These are phyloP conservation scores for Rosa multiflora DNA, from an alignment of 306 rosid species.

Conservation along the genomic window DNA sequence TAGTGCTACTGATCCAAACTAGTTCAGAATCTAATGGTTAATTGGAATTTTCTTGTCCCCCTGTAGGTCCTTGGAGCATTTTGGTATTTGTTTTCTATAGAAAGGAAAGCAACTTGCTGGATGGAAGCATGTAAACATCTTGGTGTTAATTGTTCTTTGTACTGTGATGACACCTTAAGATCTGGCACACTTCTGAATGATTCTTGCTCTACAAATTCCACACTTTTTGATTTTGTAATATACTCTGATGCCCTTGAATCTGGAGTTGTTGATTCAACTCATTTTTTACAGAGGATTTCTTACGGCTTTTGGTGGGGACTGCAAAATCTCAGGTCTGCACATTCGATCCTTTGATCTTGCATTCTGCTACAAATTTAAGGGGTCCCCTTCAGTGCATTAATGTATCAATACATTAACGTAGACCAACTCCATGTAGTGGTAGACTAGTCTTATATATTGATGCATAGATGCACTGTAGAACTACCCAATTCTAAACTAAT, in stretches of 20 bases:
- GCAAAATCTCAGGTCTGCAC: too few relatives aligned
- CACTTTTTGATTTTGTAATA: conserved; percentile 21
- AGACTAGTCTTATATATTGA: too few relatives aligned
- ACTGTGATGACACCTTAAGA: not conserved
- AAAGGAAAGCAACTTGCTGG: conserved; percentile 1
- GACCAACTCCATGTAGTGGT: too few relatives aligned
- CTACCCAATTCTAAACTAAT: too few relatives aligned
- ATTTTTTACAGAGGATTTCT: conserved; percentile 6
- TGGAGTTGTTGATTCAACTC: not conserved
- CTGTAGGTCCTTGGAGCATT: conserved; percentile 24
- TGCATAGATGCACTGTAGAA: too few relatives aligned
- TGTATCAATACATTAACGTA: too few relatives aligned
- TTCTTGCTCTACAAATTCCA: not conserved
- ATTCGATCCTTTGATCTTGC: too few relatives aligned
- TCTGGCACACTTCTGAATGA: not conserved
- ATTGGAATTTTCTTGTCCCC: too few relatives aligned
- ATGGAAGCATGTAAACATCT: not conserved
- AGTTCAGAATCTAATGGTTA: too few relatives aligned
- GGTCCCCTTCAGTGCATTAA: too few relatives aligned
- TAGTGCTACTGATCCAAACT: too few relatives aligned
- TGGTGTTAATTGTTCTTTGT: not conserved
- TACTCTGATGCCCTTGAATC: conserved; percentile 5
- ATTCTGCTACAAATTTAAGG: too few relatives aligned
- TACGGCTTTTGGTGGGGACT: not conserved
- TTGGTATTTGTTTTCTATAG: conserved; percentile 16